Evolutionary conservation across 257 asterid species (phyloP), one percentile per base, ranked within the genome.

Genomic region (Hygrophila difformis): DNA sequence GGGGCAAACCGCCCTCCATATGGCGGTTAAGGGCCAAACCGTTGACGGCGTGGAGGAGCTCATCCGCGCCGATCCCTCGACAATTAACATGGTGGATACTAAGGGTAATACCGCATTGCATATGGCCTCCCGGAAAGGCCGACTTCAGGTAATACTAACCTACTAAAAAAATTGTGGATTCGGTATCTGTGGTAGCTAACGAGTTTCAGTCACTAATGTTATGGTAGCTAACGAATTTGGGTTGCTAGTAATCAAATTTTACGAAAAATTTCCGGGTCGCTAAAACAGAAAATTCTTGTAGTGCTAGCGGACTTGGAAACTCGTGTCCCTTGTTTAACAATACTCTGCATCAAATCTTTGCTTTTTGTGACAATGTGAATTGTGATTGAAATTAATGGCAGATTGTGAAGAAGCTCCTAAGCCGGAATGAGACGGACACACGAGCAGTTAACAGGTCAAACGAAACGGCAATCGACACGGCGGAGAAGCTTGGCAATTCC

Each of bases 1-100:
- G 52, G 81, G 78, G 0, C 81, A 77, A 15, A 77, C 78, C 6
- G 76, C 81, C 3, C 81, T 77, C 31, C 85, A 77, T 53, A 77
- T 77, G 85, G 78, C 81, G 0, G 76, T 57, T 8, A 77, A 73
- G 58, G 81, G 76, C 4, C 77, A 66, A 13, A 73, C 61, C 22
- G 55, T 70, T 1, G 74, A 77, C 37, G 73, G 69, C 7, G 81
- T 70, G 22, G 63, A 68, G 44, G 74, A 51, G 2, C 67, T 73
- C 6, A 64, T 67, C 10, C 17, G n/a, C 39, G 63, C 63, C 0
- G 76, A 77, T 18, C 63, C 66, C 2, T 51, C 46, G 5, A 57
- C 67, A 5, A 44, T 77, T 12, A 69, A 73, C 18, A 60, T 64
- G 67, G 81, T 77, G 15, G 81, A 77, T 33, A 60, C 29, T 1